Percentiles rank a stretch among this genome's conserved stretches.
Evolutionary conservation across 1,139 yeast species (phyloP).

Genomic region (Geotrichum siamense): DNA sequence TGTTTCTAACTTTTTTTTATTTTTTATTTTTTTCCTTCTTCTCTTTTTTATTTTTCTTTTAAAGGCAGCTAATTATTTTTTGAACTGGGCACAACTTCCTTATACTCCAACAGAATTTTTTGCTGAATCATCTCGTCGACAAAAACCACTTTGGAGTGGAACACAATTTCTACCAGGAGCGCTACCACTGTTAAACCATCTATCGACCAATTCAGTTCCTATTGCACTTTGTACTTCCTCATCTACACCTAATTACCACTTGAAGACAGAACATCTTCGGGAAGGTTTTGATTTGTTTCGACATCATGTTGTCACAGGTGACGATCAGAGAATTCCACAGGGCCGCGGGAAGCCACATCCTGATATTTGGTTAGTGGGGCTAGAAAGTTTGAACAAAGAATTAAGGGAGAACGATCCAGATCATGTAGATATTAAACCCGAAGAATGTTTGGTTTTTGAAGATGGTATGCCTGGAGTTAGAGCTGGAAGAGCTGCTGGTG

Average conservation of each 20-base stretch:
- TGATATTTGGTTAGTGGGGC: conserved; percentile 82
- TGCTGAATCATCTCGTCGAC: conserved; percentile 46
- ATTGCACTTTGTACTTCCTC: conserved; percentile 93
- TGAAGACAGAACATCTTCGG: conserved; percentile 63
- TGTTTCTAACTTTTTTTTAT: not conserved
- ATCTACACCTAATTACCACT: conserved; percentile 46
- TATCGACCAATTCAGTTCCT: conserved; percentile 52
- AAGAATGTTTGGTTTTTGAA: conserved; percentile 84
- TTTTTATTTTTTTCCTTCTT: not conserved
- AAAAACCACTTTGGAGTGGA: conserved; percentile 52
- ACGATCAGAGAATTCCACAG: conserved; percentile 68
- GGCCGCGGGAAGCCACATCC: conserved; percentile 93
- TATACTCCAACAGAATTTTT: conserved; percentile 57
- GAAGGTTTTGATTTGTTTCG: conserved; percentile 53
- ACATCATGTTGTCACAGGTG: conserved; percentile 74
- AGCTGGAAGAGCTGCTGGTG: conserved; percentile 81
- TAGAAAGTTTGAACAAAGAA: conserved; percentile 53
- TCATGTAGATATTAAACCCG: conserved; percentile 25
- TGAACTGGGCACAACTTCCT: conserved; percentile 63
- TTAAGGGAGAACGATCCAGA: conserved; percentile 24
- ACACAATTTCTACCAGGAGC: conserved; percentile 81
- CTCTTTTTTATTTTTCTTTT: not conserved
- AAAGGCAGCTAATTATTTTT: conserved; percentile 50
- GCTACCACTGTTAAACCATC: conserved; percentile 49
- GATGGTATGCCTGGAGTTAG: conserved; percentile 88